Evolutionary conservation across 257 asterid genomes (phyloP).

Genomic region (Eucommia ulmoides): DNA sequence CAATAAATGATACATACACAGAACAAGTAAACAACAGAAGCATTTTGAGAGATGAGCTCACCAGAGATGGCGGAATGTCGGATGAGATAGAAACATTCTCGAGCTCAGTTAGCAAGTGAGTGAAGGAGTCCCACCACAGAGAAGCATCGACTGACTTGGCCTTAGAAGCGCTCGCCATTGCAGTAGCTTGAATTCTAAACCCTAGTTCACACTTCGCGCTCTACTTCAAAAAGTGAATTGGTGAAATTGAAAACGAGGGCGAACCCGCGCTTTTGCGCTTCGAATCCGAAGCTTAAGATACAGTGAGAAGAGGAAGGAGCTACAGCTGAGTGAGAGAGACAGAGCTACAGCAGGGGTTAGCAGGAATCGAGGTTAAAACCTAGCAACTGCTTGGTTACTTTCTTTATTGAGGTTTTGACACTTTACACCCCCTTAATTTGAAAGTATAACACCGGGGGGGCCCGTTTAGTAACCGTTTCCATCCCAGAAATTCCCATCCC

Average conservation of each 20-base stretch:
- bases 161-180: slow-evolving; percentile 21
- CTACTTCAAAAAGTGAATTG: background rate
- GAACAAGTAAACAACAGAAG: background rate
- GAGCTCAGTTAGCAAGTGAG: slow-evolving; percentile 46
- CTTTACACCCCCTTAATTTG: too few relatives aligned
- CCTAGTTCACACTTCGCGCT: background rate
- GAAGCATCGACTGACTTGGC: slow-evolving; percentile 43
- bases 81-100: slow-evolving; percentile 50
- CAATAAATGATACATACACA: background rate
- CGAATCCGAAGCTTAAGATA: background rate
- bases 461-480: too few relatives aligned
- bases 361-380: background rate
- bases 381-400: too few relatives aligned
- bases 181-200: slow-evolving; percentile 28
- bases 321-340: background rate
- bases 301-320: background rate
- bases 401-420: too few relatives aligned
- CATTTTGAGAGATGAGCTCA: too few relatives aligned
- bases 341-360: background rate
- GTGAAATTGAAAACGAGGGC: background rate
- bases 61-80: slow-evolving; percentile 47
- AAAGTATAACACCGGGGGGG: too few relatives aligned
- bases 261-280: background rate
- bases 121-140: slow-evolving; percentile 96
- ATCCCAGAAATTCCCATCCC: too few relatives aligned